Conservation (phyloP, 768 basidiomycete species). For the Boletus insuetus region DNA sequence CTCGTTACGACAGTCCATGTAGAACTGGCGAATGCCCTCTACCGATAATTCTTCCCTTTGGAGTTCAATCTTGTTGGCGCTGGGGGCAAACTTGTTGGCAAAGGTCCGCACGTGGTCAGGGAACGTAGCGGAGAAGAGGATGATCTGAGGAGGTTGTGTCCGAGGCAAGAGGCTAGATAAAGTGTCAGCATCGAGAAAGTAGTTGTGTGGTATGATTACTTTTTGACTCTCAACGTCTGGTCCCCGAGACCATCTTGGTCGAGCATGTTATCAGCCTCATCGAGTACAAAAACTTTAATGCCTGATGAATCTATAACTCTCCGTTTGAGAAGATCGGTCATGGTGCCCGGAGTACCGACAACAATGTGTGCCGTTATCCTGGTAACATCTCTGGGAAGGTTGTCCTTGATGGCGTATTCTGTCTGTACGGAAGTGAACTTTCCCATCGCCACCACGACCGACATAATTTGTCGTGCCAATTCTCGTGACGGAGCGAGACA, state of each 20-base stretch:
- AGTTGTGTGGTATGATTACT: conserved; percentile 48
- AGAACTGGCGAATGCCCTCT: conserved; percentile 94
- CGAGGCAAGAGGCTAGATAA: conserved; percentile 54
- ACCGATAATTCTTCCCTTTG: conserved; percentile 92
- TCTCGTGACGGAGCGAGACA: conserved; percentile 98
- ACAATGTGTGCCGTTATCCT: conserved; percentile 85
- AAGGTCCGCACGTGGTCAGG: conserved; percentile 91
- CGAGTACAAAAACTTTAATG: conserved; percentile 91
- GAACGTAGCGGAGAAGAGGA: conserved; percentile 98
- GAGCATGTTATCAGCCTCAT: conserved; percentile 99
- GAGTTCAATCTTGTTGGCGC: conserved; percentile 94
- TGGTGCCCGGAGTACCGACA: conserved; percentile 95
- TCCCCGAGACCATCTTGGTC: conserved; percentile 93
- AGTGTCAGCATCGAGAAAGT: conserved; percentile 12
- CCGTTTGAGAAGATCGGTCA: conserved; percentile 79
- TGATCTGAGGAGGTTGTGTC: conserved; percentile 66
- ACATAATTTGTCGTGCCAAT: conserved; percentile 96
- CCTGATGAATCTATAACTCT: conserved; percentile 75
- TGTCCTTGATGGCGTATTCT: conserved; percentile 93
- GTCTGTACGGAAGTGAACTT: conserved; percentile 92
- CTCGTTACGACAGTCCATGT: conserved; percentile 92
- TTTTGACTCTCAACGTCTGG: conserved; percentile 90
- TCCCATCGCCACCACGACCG: conserved; percentile 90
- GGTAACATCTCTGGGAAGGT: conserved; percentile 61
- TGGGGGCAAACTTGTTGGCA: conserved; percentile 89